A percentile compares a stretch with the other conserved stretches of the same genome.
Evolutionary conservation across 768 basidiomycete species (phyloP).

Genomic region (Mycena crocata): DNA sequence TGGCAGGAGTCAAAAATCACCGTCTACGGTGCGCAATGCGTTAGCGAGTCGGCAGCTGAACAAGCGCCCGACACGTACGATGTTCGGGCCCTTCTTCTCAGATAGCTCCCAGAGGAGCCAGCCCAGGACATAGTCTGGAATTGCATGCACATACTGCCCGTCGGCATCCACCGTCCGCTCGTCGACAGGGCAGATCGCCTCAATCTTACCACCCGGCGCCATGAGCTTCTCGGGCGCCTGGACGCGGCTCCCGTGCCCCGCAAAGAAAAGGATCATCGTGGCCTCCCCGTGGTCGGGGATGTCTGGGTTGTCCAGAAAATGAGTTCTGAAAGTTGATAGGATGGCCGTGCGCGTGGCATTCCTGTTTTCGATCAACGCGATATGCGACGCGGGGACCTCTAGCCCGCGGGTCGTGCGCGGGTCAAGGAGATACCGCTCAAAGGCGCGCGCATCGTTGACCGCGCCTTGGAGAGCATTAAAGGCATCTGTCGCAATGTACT

Average conservation of each 20-base stretch:
- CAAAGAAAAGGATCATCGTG: slow-evolving; percentile 20
- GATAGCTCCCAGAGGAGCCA: slow-evolving; percentile 18
- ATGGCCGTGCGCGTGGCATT: slow-evolving; percentile 17
- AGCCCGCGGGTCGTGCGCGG: slow-evolving; percentile 5
- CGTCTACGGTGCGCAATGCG: background rate
- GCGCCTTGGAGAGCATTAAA: slow-evolving; percentile 1
- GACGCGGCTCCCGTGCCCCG: slow-evolving; percentile 13
- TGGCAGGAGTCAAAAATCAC: slow-evolving; percentile 17
- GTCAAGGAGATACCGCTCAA: slow-evolving; percentile 1
- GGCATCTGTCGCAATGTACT: background rate
- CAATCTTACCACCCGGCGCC: background rate
- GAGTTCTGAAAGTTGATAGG: slow-evolving; percentile 7
- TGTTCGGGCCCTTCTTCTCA: slow-evolving; percentile 19
- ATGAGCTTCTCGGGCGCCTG: background rate
- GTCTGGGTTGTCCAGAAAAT: slow-evolving; percentile 5
- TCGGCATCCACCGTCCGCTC: slow-evolving; percentile 2
- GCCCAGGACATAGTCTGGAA: slow-evolving; percentile 23
- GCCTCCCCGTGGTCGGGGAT: slow-evolving; percentile 16
- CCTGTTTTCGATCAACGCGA: background rate
- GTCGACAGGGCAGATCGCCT: slow-evolving; percentile 17
- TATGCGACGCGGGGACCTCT: slow-evolving; percentile 1
- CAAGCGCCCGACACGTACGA: background rate
- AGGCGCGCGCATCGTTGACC: slow-evolving; percentile 9
- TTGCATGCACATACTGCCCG: slow-evolving; percentile 10
- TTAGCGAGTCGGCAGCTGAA: background rate